Percentiles rank a stretch among this genome's conserved stretches.
Evolutionary conservation across 192 early-diverging fungal genomes (phyloP).

Genomic region (Glomus cerebriforme): DNA sequence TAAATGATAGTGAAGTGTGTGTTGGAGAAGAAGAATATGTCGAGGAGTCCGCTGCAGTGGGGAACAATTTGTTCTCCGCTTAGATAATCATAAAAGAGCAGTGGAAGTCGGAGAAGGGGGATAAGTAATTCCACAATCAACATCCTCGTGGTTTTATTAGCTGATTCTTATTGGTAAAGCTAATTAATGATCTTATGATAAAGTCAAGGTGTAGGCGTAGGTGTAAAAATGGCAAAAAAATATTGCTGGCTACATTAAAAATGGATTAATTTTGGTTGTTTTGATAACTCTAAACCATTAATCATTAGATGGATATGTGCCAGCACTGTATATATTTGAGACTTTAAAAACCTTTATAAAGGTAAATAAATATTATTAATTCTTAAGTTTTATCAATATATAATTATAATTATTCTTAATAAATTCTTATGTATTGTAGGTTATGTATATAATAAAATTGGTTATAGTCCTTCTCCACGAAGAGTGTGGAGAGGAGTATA

Average conservation of each 20-base stretch:
- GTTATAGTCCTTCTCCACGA: too few species aligned
- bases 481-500: too few species aligned
- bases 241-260: neutral
- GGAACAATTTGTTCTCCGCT: neutral
- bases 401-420: too few species aligned
- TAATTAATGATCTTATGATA: neutral
- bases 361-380: neutral
- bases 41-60: neutral
- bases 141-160: neutral
- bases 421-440: neutral
- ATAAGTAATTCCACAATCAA: neutral
- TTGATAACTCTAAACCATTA: neutral
- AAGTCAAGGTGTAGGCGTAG: neutral
- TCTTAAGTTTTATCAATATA: neutral
- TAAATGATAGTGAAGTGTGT: constrained; percentile 2
- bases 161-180: neutral
- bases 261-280: neutral
- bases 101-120: neutral
- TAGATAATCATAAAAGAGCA: neutral
- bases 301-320: neutral
- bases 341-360: neutral
- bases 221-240: neutral
- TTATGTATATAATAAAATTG: neutral
- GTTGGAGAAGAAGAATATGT: neutral
- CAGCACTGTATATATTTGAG: neutral